Percentiles rank a stretch among this genome's conserved stretches.
Conservation (phyloP, 2,329 filamentous ascomycete species). For the Aspergillus fumigatus region DNA sequence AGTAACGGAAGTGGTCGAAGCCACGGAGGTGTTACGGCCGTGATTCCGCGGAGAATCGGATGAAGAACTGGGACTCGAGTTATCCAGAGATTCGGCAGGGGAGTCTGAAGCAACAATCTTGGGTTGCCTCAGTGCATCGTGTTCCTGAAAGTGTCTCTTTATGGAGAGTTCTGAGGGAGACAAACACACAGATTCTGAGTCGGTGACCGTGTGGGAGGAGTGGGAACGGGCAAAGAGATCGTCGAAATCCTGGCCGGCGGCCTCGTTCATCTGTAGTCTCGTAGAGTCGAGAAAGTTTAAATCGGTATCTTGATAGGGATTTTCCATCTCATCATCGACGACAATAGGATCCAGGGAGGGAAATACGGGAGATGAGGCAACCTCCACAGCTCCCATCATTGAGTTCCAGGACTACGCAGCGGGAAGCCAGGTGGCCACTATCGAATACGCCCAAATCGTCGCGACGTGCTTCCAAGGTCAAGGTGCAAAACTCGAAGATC, state of each 20-base stretch:
- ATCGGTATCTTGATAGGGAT: constrained; percentile 37
- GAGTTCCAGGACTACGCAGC: constrained; percentile 3
- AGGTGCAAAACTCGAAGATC: neutral
- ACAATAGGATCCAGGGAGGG: constrained; percentile 38
- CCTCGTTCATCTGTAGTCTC: constrained; percentile 33
- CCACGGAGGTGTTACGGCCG: constrained; percentile 37
- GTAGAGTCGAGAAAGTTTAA: constrained; percentile 41
- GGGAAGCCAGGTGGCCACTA: constrained; percentile 6
- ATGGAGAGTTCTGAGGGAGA: constrained; percentile 25
- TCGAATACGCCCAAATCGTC: constrained; percentile 5
- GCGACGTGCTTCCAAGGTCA: constrained; percentile 2
- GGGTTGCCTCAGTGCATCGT: constrained; percentile 30
- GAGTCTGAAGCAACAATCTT: constrained; percentile 34
- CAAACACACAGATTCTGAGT: constrained; percentile 26
- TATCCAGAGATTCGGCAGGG: constrained; percentile 42
- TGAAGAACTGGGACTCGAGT: constrained; percentile 41
- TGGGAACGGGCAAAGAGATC: constrained; percentile 35
- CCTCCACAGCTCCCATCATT: constrained; percentile 36
- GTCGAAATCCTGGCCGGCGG: constrained; percentile 40
- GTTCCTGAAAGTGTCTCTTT: constrained; percentile 27
- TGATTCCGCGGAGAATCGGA: constrained; percentile 41
- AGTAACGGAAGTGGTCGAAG: constrained; percentile 37
- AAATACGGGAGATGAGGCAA: constrained; percentile 34
- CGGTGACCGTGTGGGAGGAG: constrained; percentile 25
- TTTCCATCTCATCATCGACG: constrained; percentile 41